Evolutionary conservation across 495 filamentous ascomycete species (phyloP), one percentile per base, ranked within the genome.

Genomic region (Lentithecium fluviatile): DNA sequence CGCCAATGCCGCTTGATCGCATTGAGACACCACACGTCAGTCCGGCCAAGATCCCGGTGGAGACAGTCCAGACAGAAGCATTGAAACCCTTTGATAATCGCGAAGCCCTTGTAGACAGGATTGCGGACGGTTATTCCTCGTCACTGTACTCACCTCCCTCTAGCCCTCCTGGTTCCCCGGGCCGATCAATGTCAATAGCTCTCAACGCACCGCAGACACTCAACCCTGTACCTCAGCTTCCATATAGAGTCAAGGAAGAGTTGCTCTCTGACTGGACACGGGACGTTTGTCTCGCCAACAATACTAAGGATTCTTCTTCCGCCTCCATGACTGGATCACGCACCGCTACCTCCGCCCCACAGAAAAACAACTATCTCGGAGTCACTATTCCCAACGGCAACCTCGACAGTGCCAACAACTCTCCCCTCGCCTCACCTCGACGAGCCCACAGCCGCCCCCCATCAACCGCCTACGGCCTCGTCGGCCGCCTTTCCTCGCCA

Each of bases 251-350:
- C 56, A 85, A 79, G 59, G 88, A 93, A 47, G 83, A 88, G 63
- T 79, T 90, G 77, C 79, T 92, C 66, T 78, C 85, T 12, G 81
- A 87, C 29, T 97, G 92, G 92, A 85, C 80, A 37, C 84, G 83
- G 62, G 89, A 94, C 60, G 73, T 76, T 7, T 87, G 85, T 47
- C 74, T 95, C 26, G 80, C 83, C 7, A 79, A 79, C 10, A 66
- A 69, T n/a, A 55, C 68, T 26, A 66, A 64, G 51, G 64, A 70
- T 50, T 54, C 54, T 11, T 62, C 64, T n/a, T 67, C 58, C 0
- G 56, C 57, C 5, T 69, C 66, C 88, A 88, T 56, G 80, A 80
- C 71, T 75, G 66, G 66, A 13, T 69, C 66, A 13, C 49, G 62
- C 6, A 66, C 62, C 21, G 66, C 25, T 12, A 50, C 56, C 2